Base-by-base conservation (phyloP, 176 grass and related monocot species). In the Avena atlantica region DNA sequence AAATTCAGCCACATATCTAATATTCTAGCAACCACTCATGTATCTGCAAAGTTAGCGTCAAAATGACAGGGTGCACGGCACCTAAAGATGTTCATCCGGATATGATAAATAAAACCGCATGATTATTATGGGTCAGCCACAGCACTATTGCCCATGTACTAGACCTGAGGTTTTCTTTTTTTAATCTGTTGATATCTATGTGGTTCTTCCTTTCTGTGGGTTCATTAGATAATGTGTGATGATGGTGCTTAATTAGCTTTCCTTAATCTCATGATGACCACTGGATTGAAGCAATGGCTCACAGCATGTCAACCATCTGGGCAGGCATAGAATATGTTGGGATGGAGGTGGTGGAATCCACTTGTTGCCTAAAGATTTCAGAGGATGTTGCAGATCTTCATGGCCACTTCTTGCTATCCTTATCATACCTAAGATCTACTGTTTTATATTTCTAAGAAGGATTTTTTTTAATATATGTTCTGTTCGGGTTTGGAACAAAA, bases 181-280 rank as follows among this genome's bases (percentile, higher is more conserved):
- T 72, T 42, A 15, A 62, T 78, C n/a, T 45, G 0, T 25, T 65
- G 29, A 48, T 64, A 20, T 73, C 11, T 63, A 2, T 66, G 47
- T 78, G 59, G 13, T 75, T 83, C 57, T 87, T 79, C 66, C 55
- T 87, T 84, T 40, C 19, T 81, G 79, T 14, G 67, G 83, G 70
- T 5, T 82, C 63, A 77, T 81, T 86, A 68, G 78, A 69, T 65
- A 60, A 62, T 80, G 74, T 1, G 14, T 50, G 66, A 80, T 80
- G 72, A 80, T 80, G 75, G 66, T 75, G 75, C 76, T 88, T 91
- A 79, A 84, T 91, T 81, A 76, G 19, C 81, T 85, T 88, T 88
- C 81, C 67, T 88, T 91, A 85, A 91, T 88, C 89, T 81, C 76
- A 85, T 88, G 60, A 76, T 81, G 86, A 84, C 81, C 58, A 88